phyloP scores from a whole-genome alignment of 306 rosid genomes.

The Biancaea sappan region DNA sequence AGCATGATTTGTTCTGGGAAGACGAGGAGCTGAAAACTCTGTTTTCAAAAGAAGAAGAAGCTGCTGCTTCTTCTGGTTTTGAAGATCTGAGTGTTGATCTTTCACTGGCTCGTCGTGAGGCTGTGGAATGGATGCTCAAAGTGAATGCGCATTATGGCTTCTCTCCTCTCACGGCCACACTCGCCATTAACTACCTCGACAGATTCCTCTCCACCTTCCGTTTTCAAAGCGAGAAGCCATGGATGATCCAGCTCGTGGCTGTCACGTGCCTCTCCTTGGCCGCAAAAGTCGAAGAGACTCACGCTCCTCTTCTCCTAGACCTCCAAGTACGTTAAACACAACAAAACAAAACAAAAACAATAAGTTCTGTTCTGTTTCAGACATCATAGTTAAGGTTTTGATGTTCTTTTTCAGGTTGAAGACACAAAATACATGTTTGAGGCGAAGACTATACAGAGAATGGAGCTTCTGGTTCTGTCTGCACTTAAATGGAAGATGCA shows the following conservation, averaged over 20 bases:
- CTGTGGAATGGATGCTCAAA: constrained; percentile 80
- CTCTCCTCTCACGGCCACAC: constrained; percentile 76
- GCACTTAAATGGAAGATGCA: constrained; percentile 94
- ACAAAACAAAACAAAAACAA: neutral
- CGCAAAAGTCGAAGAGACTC: constrained; percentile 94
- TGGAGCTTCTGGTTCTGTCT: constrained; percentile 87
- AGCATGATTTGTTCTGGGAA: constrained; percentile 76
- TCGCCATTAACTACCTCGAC: constrained; percentile 78
- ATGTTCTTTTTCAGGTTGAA: constrained; percentile 57
- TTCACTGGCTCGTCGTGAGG: constrained; percentile 56
- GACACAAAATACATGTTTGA: constrained; percentile 67
- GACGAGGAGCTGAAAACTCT: constrained; percentile 70
- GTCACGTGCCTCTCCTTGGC: constrained; percentile 93
- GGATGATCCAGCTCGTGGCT: constrained; percentile 88
- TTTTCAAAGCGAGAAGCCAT: constrained; percentile 80
- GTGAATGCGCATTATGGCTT: constrained; percentile 74
- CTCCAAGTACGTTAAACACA: constrained; percentile 64
- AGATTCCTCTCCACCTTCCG: constrained; percentile 62
- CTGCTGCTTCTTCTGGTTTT: too few species aligned
- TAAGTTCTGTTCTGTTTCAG: constrained; percentile 1
- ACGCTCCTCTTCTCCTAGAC: constrained; percentile 88
- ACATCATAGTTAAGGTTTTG: neutral
- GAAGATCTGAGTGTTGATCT: constrained; percentile 24
- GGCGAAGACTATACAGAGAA: constrained; percentile 84
- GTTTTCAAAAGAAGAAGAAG: constrained; percentile 59